phyloP scores from a whole-genome alignment of 768 basidiomycete genomes.

The Boletus edulis region DNA sequence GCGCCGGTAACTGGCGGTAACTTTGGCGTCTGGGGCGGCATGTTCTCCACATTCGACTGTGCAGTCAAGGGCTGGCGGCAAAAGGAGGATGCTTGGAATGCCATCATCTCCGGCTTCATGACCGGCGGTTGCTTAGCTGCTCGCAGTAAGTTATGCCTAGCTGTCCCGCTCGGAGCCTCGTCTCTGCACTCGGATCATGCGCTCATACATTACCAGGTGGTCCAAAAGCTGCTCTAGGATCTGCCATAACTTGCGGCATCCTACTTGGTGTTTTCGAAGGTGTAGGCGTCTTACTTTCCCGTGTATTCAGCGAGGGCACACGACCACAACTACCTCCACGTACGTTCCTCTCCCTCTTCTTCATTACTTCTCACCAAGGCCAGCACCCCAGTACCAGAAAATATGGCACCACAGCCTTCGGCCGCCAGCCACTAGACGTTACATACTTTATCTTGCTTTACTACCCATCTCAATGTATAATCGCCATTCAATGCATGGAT shows the following conservation, averaged over 20 bases:
- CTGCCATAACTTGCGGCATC: constrained; percentile 96
- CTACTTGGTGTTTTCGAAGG: constrained; percentile 93
- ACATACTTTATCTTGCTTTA: constrained; percentile 28
- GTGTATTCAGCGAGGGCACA: constrained; percentile 83
- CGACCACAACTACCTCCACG: constrained; percentile 78
- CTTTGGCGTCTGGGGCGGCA: constrained; percentile 94
- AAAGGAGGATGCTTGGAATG: constrained; percentile 99
- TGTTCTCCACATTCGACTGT: constrained; percentile 99
- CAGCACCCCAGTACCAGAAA: constrained; percentile 46
- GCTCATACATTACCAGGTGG: constrained; percentile 59
- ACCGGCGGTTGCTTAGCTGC: constrained; percentile 95
- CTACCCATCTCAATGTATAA: constrained; percentile 38
- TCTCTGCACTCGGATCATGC: background rate
- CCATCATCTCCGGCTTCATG: constrained; percentile 97
- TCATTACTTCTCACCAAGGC: constrained; percentile 4
- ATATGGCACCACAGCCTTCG: constrained; percentile 50
- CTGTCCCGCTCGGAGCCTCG: background rate
- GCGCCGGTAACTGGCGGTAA: constrained; percentile 98
- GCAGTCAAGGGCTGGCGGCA: constrained; percentile 95
- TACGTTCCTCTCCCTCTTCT: constrained; percentile 38
- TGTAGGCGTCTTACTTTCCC: constrained; percentile 87
- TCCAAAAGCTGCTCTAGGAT: constrained; percentile 84
- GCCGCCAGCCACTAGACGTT: constrained; percentile 51
- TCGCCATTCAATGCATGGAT: constrained; percentile 35
- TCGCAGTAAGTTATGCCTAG: constrained; percentile 63